Base-by-base conservation (phyloP, 2,329 filamentous ascomycete genomes). In the Ascochyta rabiei region DNA sequence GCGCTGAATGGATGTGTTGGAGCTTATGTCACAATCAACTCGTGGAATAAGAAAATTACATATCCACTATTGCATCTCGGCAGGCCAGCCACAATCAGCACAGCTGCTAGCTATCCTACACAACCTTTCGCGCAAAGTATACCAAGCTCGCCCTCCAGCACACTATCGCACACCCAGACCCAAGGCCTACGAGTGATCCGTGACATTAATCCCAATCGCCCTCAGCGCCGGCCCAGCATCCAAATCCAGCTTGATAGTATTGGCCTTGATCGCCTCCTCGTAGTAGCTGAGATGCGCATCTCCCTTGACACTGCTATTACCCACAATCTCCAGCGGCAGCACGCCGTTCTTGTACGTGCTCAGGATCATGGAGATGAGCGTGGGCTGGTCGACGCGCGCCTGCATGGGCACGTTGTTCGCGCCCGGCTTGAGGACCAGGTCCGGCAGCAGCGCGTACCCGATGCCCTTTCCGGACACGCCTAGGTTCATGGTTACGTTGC, bases 401-500 rank as follows among this genome's bases (percentile, higher is more conserved):
- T 79, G 80, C 71, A 89, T 81, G 40, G 77, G 68, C 62, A 83
- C 80, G 15, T 72, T 74, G 75, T 89, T 88, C 31, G 69, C 26
- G 53, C 87, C 88, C 2, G 86, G 87, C 30, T 63, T 68, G 41
- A 90, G 80, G 16, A 80, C 59, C 39, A 90, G 75, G 74, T 88
- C 79, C 60, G 84, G 76, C 57, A 90, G 80, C 57, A 79, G 82
- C 7, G 84, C 75, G 35, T 75, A 81, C 47, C 87, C 88, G 57
- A 89, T 78, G 1, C 76, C 59, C 39, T 73, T 61, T 40, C 77
- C 80, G 39, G 81, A 77, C 47, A 87, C 79, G 63, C 77, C 83
- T 67, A 85, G 85, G 72, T 79, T 75, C 73, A 89, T 87, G 24
- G 82, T 82, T 31, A 84, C 78, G 64, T 89, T 87, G 63, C 88